A percentile compares a stretch with the other conserved stretches of the same genome.
Evolutionary conservation across 192 early-diverging fungal genomes (phyloP).

Genomic region (Glomus cerebriforme): DNA sequence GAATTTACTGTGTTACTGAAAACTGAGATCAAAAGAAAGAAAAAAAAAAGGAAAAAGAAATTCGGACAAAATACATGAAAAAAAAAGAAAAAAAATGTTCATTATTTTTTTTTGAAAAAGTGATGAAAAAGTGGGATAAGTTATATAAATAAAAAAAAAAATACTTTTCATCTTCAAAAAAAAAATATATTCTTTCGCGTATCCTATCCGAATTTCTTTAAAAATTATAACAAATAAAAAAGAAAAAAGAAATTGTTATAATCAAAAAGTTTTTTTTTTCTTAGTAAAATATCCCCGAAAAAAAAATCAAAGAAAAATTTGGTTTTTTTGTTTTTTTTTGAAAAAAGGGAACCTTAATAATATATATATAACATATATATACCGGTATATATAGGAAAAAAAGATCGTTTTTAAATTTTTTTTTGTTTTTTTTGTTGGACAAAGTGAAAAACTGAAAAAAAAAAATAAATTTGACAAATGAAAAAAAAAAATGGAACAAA

Average conservation of each 20-base stretch:
- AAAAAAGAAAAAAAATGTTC: neutral
- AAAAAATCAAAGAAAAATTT: neutral
- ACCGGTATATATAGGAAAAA: neutral
- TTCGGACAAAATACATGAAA: neutral
- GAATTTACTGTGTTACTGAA: too few relatives aligned
- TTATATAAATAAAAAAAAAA: too few relatives aligned
- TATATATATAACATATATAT: neutral
- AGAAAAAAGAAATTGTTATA: too few relatives aligned
- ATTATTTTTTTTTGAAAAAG: neutral
- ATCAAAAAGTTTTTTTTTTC: neutral
- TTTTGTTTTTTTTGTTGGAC: too few relatives aligned
- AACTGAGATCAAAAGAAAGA: neutral
- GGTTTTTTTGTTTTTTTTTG: too few relatives aligned
- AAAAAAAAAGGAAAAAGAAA: neutral
- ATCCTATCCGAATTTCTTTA: neutral
- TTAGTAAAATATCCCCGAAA: neutral
- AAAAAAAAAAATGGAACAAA: neutral
- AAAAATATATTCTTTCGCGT: neutral
- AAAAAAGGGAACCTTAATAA: neutral
- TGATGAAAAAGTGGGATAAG: neutral
- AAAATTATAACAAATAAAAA: too few relatives aligned
- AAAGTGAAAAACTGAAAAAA: too few relatives aligned
- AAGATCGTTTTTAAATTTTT: too few relatives aligned
- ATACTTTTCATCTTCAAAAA: too few relatives aligned
- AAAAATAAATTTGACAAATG: neutral